Percentiles rank a stretch among this genome's conserved stretches.
Conservation (phyloP, 139 green algal genomes). For the Bryopsis sp. region DNA sequence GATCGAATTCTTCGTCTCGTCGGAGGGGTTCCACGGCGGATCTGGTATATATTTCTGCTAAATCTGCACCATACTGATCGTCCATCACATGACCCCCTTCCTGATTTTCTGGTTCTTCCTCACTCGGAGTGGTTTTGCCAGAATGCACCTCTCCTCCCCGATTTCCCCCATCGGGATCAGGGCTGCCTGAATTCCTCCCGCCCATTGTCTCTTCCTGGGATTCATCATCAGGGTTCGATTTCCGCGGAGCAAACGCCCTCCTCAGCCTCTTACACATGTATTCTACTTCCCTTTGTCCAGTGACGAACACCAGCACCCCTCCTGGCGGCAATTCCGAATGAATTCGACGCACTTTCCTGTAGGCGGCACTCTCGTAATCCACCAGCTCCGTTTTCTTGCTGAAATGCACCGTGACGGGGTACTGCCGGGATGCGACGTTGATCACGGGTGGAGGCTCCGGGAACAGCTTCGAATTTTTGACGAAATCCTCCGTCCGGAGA, state of each 20-base stretch:
- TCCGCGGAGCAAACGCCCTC: constrained; percentile 25
- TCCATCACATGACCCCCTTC: background rate
- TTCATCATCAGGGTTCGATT: constrained; percentile 1
- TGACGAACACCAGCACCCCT: constrained; percentile 92
- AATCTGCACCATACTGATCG: constrained; percentile 24
- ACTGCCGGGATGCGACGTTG: constrained; percentile 74
- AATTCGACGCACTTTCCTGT: constrained; percentile 67
- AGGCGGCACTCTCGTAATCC: constrained; percentile 74
- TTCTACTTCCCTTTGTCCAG: constrained; percentile 84
- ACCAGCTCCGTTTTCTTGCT: constrained; percentile 66
- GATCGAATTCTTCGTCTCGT: constrained; percentile 10
- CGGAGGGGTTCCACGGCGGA: constrained; percentile 6
- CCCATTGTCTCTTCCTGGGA: constrained; percentile 13
- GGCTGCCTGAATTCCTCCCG: too few species aligned
- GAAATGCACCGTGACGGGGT: constrained; percentile 90
- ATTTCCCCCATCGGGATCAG: too few species aligned
- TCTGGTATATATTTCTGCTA: constrained; percentile 19
- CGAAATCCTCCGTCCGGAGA: constrained; percentile 74
- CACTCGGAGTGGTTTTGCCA: background rate
- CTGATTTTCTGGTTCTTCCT: constrained; percentile 5
- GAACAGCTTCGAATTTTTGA: constrained; percentile 69
- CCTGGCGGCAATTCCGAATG: constrained; percentile 79
- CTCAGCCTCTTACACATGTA: constrained; percentile 56
- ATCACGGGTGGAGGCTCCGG: constrained; percentile 59
- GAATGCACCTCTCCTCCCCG: too few species aligned